These are phyloP conservation scores for Lanmaoa pseudosensibilis DNA, from an alignment of 768 basidiomycete species.

Conservation along the genomic window DNA sequence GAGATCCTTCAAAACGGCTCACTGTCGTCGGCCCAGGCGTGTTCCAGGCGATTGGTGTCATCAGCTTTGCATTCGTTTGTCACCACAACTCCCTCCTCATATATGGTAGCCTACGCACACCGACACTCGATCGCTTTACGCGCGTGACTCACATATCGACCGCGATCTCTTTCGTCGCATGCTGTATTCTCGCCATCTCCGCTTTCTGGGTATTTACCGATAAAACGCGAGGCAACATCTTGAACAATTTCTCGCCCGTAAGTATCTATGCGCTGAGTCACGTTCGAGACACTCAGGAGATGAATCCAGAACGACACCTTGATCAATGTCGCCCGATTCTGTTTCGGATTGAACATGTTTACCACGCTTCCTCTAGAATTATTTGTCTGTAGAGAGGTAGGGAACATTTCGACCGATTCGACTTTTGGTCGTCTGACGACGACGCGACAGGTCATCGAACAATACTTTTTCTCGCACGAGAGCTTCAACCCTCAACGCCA, in stretches of 20 bases:
- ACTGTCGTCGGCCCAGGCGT: constrained; percentile 77
- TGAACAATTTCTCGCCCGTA: constrained; percentile 90
- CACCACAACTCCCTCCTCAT: constrained; percentile 98
- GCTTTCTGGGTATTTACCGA: constrained; percentile 89
- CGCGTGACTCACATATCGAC: constrained; percentile 93
- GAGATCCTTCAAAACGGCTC: constrained; percentile 71
- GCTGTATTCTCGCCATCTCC: constrained; percentile 78
- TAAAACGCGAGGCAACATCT: constrained; percentile 90
- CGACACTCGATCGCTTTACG: constrained; percentile 92
- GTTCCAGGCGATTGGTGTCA: constrained; percentile 96
- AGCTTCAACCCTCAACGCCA: constrained; percentile 81
- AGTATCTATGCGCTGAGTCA: constrained; percentile 10
- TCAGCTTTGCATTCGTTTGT: constrained; percentile 94
- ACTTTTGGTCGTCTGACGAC: constrained; percentile 2
- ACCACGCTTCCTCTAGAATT: constrained; percentile 94
- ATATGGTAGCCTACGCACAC: constrained; percentile 89
- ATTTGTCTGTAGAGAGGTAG: constrained; percentile 95
- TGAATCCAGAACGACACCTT: constrained; percentile 65
- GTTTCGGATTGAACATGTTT: constrained; percentile 96
- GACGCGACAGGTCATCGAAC: constrained; percentile 76
- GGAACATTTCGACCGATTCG: constrained; percentile 1
- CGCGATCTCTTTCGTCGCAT: constrained; percentile 78
- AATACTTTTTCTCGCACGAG: constrained; percentile 92
- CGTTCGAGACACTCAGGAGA: constrained; percentile 6
- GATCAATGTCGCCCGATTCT: constrained; percentile 94